Base-by-base conservation (phyloP, 2,329 filamentous ascomycete species). In the Calonectria multiphialidica region DNA sequence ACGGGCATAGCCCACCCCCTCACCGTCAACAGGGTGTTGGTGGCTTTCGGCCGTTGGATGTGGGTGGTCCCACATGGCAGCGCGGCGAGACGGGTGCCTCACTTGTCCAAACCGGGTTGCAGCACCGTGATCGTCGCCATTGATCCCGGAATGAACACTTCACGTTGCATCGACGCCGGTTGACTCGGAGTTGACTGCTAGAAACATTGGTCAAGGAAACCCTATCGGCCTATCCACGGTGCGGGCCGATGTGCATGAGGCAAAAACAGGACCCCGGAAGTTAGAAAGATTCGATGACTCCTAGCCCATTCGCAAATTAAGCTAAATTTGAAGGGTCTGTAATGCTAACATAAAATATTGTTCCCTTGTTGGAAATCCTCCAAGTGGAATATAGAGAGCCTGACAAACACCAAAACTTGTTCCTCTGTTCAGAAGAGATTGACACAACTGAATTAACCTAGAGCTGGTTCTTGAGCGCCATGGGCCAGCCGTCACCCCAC, bases 1-100 rank as follows among this genome's bases (percentile, higher is more conserved):
- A 40, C 21, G 13, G 12, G 13, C 33, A 25, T 40, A 33, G 18
- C 53, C 53, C 53, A 59, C 53, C 53, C 35, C 53, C 53, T 59
- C 53, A 40, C 53, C 33, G n/a, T 5, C 33, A 23, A 59, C 12
- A 59, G 15, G 35, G 53, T 18, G 50, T 30, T 23, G 16, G n/a
- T 40, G 7, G 53, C 53, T 40, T 59, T 25, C 8, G 33, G 7
- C 33, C 18, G 21, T 37, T 59, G 53, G 21, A 59, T 59, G 35
- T 59, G 53, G 53, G 33, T 25, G 53, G 53, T 59, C 53, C 53
- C 53, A 59, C 53, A 59, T 59, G 33, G 35, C 53, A 59, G 40
- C n/a, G 53, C 53, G 21, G 21, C 15, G 15, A 59, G 53, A 37
- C 53, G 13, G 37, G 16, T 40, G 35, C 21, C 21, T 40, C 53